Base-by-base conservation (phyloP, 768 basidiomycete genomes). In the Xerocomellus chrysenteron region DNA sequence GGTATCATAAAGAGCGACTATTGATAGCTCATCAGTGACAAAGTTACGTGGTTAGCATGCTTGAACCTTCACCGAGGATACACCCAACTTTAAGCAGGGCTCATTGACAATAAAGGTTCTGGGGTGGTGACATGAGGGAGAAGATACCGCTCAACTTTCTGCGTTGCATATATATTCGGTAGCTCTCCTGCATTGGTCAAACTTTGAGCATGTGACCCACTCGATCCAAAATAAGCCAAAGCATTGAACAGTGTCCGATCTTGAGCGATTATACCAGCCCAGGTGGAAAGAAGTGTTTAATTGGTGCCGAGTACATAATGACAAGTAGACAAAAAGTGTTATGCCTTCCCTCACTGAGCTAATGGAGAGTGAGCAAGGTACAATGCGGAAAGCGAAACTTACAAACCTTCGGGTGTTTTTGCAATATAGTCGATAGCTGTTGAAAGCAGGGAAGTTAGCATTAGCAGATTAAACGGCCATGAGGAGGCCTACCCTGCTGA, bases 371-470 rank as follows among this genome's bases (percentile, higher is more conserved):
- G 55, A 68, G 60, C 47, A 59, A 41, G 50, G 21, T 37, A 47
- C 17, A 50, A 42, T 30, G 39, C 40, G 24, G 45, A 41, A 74
- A 36, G 53, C 13, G n/a, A 41, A 19, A 16, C 2, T 16, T 24
- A 68, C 75, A 65, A 52, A 90, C 92, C 92, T 79, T 91, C 92
- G 56, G 92, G 91, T 42, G 93, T 94, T 80, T 94, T 93, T 63
- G 82, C 84, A 74, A 98, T 90, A 72, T 98, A 98, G 73, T 97
- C 92, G 69, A 98, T 91, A 54, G 95, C 94, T 96, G 33, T 48
- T 9, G 14, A 61, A 58, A 52, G 57, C 54, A 52, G 60, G 58
- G 60, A 60, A 24, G 41, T 43, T 39, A 60, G 36, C 30, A 24
- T 53, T 24, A 40, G 14, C 3, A 54, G 33, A 24, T 16, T n/a